Base-by-base conservation (phyloP, 805 yeast species). In the Nakazawaea ambrosiae region DNA sequence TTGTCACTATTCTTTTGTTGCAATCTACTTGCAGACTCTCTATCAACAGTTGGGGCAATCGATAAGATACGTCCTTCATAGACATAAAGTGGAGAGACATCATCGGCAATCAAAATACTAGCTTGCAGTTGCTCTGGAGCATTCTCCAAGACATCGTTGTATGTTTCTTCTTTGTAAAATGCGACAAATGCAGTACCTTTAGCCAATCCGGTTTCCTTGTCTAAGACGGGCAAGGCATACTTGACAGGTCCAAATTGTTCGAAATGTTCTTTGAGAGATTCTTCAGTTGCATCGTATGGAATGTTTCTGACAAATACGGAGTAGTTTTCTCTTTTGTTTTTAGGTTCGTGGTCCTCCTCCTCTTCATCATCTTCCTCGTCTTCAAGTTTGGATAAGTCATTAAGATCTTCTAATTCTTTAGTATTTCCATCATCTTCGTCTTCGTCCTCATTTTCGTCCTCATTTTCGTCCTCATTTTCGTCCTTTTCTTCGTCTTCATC, bases 121-220 rank as follows among this genome's bases (percentile, higher is more conserved):
- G 77, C 66, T 12, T 73, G 58, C 5, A 63, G 65, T 15, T 77
- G 70, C 31, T 75, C 74, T 18, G 98, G 97, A 0, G 97, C 96
- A 50, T 77, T 70, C 4, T 67, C 66, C 25, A 89, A 55, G 61
- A 97, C 89, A 37, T 73, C 70, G 23, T 70, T 68, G 49, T 76
- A 84, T 3, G 82, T 74, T 4, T 70, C 77, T 37, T 73, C 75
- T 17, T 70, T 63, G 35, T 57, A 59, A 55, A 92, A 92, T 0
- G 96, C 95, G 30, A 92, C 95, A 55, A 92, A 92, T 0, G 96
- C 98, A 1, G 96, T 82, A 45, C 98, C 98, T 55, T 72, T 84
- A 10, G 97, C 90, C 43, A 85, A 64, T 5, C 94, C 95, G 2
- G 95, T 79, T 39, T 68, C 81, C 52, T 68, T 83, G 53, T 92